Conservation (phyloP, 495 filamentous ascomycete species). For the Daldinia loculata region DNA sequence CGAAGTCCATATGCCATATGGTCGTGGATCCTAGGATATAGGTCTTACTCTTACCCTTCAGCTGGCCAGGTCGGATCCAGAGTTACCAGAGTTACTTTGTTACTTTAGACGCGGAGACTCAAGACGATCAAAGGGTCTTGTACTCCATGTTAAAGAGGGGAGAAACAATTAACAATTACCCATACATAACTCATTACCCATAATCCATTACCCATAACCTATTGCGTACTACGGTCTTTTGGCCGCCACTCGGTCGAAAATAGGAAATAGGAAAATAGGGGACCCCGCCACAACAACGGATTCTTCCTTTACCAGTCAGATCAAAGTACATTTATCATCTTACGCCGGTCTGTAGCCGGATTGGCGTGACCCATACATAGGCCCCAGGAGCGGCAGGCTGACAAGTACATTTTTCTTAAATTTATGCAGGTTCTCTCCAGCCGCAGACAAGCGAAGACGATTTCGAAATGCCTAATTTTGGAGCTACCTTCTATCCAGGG, state of each 20-base stretch:
- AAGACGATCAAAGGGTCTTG: neutral
- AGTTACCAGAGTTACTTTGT: neutral
- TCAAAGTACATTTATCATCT: constrained; percentile 12
- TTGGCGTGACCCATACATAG: constrained; percentile 13
- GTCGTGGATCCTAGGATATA: constrained; percentile 9
- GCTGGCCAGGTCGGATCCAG: constrained; percentile 9
- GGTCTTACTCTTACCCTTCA: constrained; percentile 2
- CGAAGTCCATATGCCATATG: constrained; percentile 1
- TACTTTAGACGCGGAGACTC: neutral
- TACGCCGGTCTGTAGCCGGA: constrained; percentile 26
- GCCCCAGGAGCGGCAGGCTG: constrained; percentile 36
- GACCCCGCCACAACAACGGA: constrained; percentile 22
- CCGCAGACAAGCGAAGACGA: constrained; percentile 50
- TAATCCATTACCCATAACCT: no score
- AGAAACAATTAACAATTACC: neutral
- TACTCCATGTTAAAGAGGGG: neutral
- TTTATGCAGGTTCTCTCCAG: constrained; percentile 54
- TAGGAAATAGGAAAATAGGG: neutral
- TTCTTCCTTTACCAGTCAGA: constrained; percentile 6
- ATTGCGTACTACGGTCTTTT: neutral
- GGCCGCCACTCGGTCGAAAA: constrained; percentile 4
- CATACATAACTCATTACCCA: no score
- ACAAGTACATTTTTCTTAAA: constrained; percentile 44
- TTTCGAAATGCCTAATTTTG: constrained; percentile 63
- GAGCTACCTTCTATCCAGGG: constrained; percentile 91